These are phyloP conservation scores for Salicornia ramosissima DNA, from an alignment of 148 eudicot species.

Conservation along the genomic window DNA sequence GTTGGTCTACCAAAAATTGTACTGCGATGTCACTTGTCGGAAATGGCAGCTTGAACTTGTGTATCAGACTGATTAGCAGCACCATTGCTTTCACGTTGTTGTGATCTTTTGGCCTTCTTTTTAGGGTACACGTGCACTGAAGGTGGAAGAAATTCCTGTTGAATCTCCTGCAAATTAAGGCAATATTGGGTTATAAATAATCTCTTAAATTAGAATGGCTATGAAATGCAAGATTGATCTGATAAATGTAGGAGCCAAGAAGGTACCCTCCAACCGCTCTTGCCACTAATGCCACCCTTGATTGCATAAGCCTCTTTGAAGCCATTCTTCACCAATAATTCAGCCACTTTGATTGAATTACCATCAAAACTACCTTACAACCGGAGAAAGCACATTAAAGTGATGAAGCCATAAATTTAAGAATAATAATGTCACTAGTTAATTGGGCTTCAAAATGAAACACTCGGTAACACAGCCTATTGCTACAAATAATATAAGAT, in stretches of 20 bases:
- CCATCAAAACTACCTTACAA: slow-evolving; percentile 98
- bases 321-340: slow-evolving; percentile 73
- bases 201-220: background rate
- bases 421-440: background rate
- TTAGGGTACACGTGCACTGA: slow-evolving; percentile 69
- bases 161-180: slow-evolving; percentile 70
- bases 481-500: background rate
- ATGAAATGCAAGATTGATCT: slow-evolving; percentile 7
- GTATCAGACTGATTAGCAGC: slow-evolving; percentile 27
- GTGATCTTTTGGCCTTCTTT: slow-evolving; percentile 42
- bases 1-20: background rate
- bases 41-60: slow-evolving; percentile 28
- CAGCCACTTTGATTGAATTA: slow-evolving; percentile 83
- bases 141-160: slow-evolving; percentile 76
- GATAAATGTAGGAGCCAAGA: slow-evolving; percentile 1
- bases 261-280: slow-evolving; percentile 83
- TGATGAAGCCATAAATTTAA: background rate
- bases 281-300: slow-evolving; percentile 84
- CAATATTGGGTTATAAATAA: background rate
- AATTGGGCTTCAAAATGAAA: background rate
- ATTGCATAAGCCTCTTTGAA: slow-evolving; percentile 89
- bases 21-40: slow-evolving; percentile 20
- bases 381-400: slow-evolving; percentile 20
- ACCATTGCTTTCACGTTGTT: slow-evolving; percentile 39
- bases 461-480: background rate